Base-by-base conservation (phyloP, 139 green algal species). In the Chlorella sp. region DNA sequence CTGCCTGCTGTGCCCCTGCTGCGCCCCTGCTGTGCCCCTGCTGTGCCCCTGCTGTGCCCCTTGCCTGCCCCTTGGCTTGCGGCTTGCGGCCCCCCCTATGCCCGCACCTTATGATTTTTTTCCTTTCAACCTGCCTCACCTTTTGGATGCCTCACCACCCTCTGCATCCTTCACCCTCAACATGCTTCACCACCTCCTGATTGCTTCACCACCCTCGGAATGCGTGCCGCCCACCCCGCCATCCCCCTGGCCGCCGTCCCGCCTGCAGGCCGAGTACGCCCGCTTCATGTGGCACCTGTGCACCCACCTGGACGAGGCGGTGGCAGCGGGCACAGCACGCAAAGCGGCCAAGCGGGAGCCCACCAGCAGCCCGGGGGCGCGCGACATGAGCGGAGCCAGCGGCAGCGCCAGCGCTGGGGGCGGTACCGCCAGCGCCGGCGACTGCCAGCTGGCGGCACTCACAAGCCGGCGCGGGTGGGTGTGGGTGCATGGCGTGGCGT, bases 261-360 rank as follows among this genome's bases (percentile, higher is more conserved):
- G 32, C 71, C 28, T 66, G 79, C 84, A 88, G 84, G 1, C 32
- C 0, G 84, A 88, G 30, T 88, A 69, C 40, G 66, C 37, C 68
- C 64, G 66, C 39, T 88, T 88, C 39, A 36, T 81, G 11, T 88
- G 84, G 84, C 40, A 39, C 0, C 84, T 88, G 22, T 19, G 48
- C 19, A 26, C 19, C 24, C 42, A 18, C 15, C 68, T 88, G 24
- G 21, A 66, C 24, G 66, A 88, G 19, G 84, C 84, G 16, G 39
- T 66, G 39, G 37, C 15, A 19, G 32, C 84, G 4, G 39, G 84
- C 84, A 88, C 84, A 22, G 68, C 84, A 19, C 84, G 84, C 64
- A 88, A 88, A 42, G 84, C 84, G 0, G 68, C 84, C 68, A 88
- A 88, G 66, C 84, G 84, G 2, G 84, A 88, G 32, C 84, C 84